Evolutionary conservation across 2,329 filamentous ascomycete species (phyloP).

Genomic region (Knufia fluminis): DNA sequence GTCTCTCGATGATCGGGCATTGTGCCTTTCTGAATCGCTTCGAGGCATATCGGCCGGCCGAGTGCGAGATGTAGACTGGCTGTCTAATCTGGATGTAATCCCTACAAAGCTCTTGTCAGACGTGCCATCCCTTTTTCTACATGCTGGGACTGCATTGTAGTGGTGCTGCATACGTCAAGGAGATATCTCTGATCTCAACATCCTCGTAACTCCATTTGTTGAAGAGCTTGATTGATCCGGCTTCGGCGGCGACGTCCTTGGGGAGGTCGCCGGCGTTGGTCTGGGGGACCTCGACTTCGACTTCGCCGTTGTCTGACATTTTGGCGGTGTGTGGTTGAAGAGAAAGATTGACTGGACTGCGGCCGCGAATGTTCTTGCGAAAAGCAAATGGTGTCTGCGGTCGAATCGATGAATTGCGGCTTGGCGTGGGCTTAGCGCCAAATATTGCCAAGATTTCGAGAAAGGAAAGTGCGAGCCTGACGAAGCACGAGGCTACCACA

Average conservation of each 20-base stretch:
- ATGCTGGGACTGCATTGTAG: neutral
- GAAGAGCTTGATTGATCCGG: conserved; percentile 92
- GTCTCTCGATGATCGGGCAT: conserved; percentile 99
- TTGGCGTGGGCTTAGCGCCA: neutral
- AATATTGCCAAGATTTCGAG: conserved; percentile 3
- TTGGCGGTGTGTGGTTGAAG: conserved; percentile 35
- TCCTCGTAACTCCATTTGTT: conserved; percentile 98
- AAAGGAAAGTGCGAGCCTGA: too few species aligned
- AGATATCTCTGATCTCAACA: conserved; percentile 99
- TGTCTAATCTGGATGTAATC: conserved; percentile 99
- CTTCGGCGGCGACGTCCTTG: conserved; percentile 83
- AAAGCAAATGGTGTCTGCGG: neutral
- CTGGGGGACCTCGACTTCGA: conserved; percentile 76
- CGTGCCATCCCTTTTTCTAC: conserved; percentile 6
- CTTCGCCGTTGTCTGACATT: conserved; percentile 93
- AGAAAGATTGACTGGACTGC: conserved; percentile 7
- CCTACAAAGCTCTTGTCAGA: conserved; percentile 46
- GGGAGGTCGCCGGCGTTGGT: conserved; percentile 59
- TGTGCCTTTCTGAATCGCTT: conserved; percentile 99
- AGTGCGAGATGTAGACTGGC: conserved; percentile 98
- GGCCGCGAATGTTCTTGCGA: neutral
- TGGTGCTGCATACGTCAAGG: conserved; percentile 73
- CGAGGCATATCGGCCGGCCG: conserved; percentile 93
- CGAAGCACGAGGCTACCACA: too few species aligned
- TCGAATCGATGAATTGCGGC: neutral